Evolutionary conservation across 2,329 filamentous ascomycete species (phyloP), one percentile per base, ranked within the genome.

Genomic region (Stachybotrys chlorohalonatus): DNA sequence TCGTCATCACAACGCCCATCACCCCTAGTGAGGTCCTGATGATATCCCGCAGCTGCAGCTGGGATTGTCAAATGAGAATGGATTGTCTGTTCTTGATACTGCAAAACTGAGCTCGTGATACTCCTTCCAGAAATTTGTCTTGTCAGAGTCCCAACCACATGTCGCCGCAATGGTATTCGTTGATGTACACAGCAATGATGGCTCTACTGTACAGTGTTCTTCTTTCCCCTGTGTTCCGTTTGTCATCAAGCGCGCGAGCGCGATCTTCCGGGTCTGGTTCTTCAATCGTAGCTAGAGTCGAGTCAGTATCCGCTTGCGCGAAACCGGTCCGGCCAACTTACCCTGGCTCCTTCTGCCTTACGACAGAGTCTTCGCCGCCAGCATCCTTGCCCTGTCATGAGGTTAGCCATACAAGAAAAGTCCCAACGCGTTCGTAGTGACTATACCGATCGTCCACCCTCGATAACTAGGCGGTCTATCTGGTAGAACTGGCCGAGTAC

Each of bases 401-500:
- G 39, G 53, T 67, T 30, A 66, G 54, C n/a, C 55, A 47, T 6
- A 24, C 5, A 8, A n/a, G 16, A 16, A 49, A 51, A 42, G 5
- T 7, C 2, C 11, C 46, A 16, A 6, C 24, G 6, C 9, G 3
- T 6, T 7, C 16, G 6, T 48, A 52, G 51, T 46, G 6, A 24
- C 36, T 60, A 47, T 80, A 90, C 87, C 64, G 87, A 84, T 70
- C 90, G 86, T 56, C 89, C 87, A 16, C 89, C 89, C 73, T 99
- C 94, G 0, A 99, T 89, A 13, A 99, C 94, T 72, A 99, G 80
- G 66, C 85, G 81, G 68, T 97, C 92, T 58, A 95, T 72, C 73
- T 96, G 89, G 75, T 90, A 97, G 74, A 97, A 97, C 69, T 95
- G 89, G 68, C 91, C 95, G 66, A 99, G 84, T 52, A 94, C 81